These are phyloP conservation scores for Penicillium sp. DNA, from an alignment of 2,329 filamentous ascomycete genomes.

Conservation along the genomic window DNA sequence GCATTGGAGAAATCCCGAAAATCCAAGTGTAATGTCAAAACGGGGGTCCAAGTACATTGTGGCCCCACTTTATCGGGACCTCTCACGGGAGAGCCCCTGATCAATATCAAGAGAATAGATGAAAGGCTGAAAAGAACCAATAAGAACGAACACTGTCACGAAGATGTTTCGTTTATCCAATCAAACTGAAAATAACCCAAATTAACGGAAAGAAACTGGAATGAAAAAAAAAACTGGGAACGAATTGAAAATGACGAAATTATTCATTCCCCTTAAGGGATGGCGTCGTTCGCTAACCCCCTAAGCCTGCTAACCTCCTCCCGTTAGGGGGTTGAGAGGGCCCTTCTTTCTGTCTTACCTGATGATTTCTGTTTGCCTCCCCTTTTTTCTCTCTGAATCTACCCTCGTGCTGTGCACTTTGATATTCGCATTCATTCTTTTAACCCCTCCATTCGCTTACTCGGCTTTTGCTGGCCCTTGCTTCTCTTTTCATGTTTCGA, in stretches of 20 bases:
- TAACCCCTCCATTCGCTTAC: constrained; percentile 4
- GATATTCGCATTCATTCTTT: constrained; percentile 6
- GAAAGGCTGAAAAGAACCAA: not conserved
- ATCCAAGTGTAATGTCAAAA: not conserved
- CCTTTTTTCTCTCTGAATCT: not conserved
- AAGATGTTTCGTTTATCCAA: not conserved
- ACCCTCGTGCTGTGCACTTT: constrained; percentile 24
- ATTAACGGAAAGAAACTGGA: not conserved
- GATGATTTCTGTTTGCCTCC: not conserved
- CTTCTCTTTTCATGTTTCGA: not conserved
- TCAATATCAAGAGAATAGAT: not conserved
- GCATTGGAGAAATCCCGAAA: not conserved
- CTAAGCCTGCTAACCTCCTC: constrained; percentile 3
- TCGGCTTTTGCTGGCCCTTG: not conserved
- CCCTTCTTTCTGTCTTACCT: constrained; percentile 8
- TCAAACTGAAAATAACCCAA: constrained; percentile 3
- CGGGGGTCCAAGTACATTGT: not conserved
- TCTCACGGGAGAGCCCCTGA: not conserved
- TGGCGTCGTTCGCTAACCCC: constrained; percentile 4
- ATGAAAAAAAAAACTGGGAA: not conserved
- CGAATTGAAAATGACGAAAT: constrained; percentile 8
- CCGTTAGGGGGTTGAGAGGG: constrained; percentile 7
- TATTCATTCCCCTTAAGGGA: constrained; percentile 11
- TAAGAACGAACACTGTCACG: not conserved
- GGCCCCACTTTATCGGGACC: not conserved